phyloP scores from a whole-genome alignment of 1,284 basidiomycete genomes.

The Sporisorium exsertum region DNA sequence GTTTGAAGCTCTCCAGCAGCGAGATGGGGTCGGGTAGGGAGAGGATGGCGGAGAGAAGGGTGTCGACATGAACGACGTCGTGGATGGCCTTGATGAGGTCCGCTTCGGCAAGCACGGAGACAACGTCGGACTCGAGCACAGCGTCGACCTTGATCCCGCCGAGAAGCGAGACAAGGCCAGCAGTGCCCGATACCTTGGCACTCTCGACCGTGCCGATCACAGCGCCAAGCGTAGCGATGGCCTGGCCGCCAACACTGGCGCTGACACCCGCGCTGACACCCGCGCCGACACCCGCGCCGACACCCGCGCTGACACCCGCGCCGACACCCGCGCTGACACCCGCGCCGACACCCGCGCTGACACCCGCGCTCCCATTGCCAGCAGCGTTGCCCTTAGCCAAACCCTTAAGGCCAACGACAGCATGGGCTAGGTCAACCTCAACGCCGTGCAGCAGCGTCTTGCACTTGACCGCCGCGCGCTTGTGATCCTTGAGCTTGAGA shows the following conservation, averaged over 20 bases:
- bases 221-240: not conserved
- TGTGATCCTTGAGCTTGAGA: conserved; percentile 20
- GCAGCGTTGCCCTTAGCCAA: not conserved
- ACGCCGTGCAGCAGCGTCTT: conserved; percentile 13
- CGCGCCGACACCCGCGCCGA: too few species aligned
- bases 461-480: conserved; percentile 2
- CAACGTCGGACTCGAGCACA: conserved; percentile 14
- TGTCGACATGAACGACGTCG: conserved; percentile 16
- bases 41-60: conserved; percentile 13
- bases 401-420: conserved; percentile 6
- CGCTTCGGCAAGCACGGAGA: conserved; percentile 16
- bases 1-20: conserved; percentile 15
- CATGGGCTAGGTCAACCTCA: conserved; percentile 6
- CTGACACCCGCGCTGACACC: too few species aligned
- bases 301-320: too few species aligned
- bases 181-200: conserved; percentile 11
- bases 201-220: conserved; percentile 4
- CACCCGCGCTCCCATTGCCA: not conserved
- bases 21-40: conserved; percentile 9
- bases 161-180: conserved; percentile 8
- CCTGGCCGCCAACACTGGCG: not conserved
- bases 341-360: too few species aligned
- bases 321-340: too few species aligned
- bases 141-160: conserved; percentile 9
- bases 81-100: conserved; percentile 19